These are phyloP conservation scores for Plenodomus biglobosus DNA, from an alignment of 2,329 filamentous ascomycete species.

Conservation along the genomic window DNA sequence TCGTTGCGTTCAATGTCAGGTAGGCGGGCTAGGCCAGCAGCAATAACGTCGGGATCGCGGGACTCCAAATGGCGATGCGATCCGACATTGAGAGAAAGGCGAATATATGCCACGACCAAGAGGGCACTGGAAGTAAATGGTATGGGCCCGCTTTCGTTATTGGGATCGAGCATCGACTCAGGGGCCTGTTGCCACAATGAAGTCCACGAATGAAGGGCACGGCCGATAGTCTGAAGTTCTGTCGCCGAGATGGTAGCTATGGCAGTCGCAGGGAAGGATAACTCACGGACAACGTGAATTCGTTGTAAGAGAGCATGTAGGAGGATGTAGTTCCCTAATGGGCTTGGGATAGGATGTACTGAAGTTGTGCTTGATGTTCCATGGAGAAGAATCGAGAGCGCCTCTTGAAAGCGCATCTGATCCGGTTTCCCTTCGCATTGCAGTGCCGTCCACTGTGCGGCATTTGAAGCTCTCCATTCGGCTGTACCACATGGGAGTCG, in stretches of 20 bases:
- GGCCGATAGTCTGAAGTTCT: conserved; percentile 27
- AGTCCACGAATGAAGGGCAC: conserved; percentile 40
- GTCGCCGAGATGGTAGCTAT: conserved; percentile 20
- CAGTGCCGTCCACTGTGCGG: conserved; percentile 29
- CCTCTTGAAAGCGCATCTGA: conserved; percentile 34
- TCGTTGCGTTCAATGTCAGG: conserved; percentile 53
- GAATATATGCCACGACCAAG: conserved; percentile 51
- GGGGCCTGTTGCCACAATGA: conserved; percentile 40
- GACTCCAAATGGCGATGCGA: conserved; percentile 50
- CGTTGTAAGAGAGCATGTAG: conserved; percentile 35
- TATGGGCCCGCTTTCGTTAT: conserved; percentile 41
- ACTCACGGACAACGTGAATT: conserved; percentile 32
- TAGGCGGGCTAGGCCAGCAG: conserved; percentile 42
- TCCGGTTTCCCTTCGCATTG: conserved; percentile 26
- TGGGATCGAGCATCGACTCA: conserved; percentile 41
- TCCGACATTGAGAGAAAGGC: conserved; percentile 51
- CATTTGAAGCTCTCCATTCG: conserved; percentile 30
- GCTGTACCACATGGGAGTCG: conserved; percentile 30
- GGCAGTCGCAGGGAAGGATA: conserved; percentile 25
- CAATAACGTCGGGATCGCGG: conserved; percentile 47
- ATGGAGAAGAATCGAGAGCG: conserved; percentile 29
- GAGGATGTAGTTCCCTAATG: conserved; percentile 37
- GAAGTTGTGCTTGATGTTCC: conserved; percentile 17
- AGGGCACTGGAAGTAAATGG: conserved; percentile 51
- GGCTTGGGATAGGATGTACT: conserved; percentile 32